Base-by-base conservation (phyloP, 164 flowering plant species). In the Aristolochia californica region DNA sequence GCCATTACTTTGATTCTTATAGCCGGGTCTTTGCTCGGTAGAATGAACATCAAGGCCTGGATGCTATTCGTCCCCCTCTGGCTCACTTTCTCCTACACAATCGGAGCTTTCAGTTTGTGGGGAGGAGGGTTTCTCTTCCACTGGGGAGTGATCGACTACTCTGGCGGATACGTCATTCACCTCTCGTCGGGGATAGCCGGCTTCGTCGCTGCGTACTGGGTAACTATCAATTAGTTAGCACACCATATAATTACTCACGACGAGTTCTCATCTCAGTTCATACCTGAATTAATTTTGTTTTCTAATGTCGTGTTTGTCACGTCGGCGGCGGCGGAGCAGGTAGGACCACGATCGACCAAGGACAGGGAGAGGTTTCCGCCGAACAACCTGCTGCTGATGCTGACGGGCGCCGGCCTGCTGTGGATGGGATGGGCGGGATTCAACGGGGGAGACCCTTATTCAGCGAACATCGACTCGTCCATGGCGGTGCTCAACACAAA, bases 371-470 rank as follows among this genome's bases (percentile, higher is more conserved):
- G 49, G 56, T 63, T 63, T 20, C 67, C 61, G 1, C 61, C 67
- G 0, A 63, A 63, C 66, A 63, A 63, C 38, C 48, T 63, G 30
- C 45, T 63, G 34, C 23, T 55, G 23, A 57, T 57, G 67, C 16
- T 63, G 49, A 24, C 61, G 14, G 67, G 67, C 4, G 67, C 61
- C 3, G 61, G 67, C 38, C 61, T 63, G 14, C 67, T 63, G 10
- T 63, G 67, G 61, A 57, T 63, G 66, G 66, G 66, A 38, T 63
- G 66, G 66, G 47, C 56, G 4, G 67, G 67, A 8, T 63, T 63
- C 61, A 63, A 63, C 13, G 67, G 67, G 2, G 61, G 67, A 0
- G 61, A 49, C n/a, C 56, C 67, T n/a, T 57, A 63, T 20, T 5
- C 60, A 5, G 61, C 67, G 10, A 57, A 50, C 61, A 43, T 63